These are phyloP conservation scores for Parathielavia appendiculata DNA, from an alignment of 495 filamentous ascomycete genomes.

Conservation along the genomic window DNA sequence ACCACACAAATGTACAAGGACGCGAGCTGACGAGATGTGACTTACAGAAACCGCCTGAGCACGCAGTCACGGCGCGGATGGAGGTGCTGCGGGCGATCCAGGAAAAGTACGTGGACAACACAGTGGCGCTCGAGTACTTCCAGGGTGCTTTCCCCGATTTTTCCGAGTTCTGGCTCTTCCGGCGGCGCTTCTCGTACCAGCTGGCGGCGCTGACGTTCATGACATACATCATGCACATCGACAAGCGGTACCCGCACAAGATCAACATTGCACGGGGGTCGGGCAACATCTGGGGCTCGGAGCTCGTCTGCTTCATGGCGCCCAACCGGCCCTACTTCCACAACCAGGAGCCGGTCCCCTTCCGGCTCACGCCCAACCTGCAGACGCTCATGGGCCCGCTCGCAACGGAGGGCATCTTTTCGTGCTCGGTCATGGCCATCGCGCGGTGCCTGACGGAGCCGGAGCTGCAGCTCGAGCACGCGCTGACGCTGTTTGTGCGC, in stretches of 20 bases:
- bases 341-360: conserved; percentile 89
- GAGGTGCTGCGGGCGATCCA: conserved; percentile 91
- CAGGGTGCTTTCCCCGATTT: conserved; percentile 81
- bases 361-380: conserved; percentile 94
- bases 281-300: conserved; percentile 94
- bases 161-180: conserved; percentile 96
- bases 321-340: conserved; percentile 78
- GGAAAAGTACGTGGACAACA: conserved; percentile 79
- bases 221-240: conserved; percentile 97
- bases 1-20: not conserved
- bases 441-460: conserved; percentile 93
- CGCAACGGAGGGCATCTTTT: conserved; percentile 91
- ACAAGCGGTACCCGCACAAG: conserved; percentile 89
- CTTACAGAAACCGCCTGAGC: conserved; percentile 57
- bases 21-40: conserved; percentile 23
- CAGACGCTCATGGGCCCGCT: conserved; percentile 94
- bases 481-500: conserved; percentile 85
- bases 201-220: conserved; percentile 96
- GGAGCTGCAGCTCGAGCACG: conserved; percentile 83
- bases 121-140: conserved; percentile 82
- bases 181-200: conserved; percentile 91
- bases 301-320: conserved; percentile 81
- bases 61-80: conserved; percentile 61
- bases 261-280: conserved; percentile 82
- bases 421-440: conserved; percentile 87